A percentile compares a stretch with the other conserved stretches of the same genome.
phyloP scores from a whole-genome alignment of 164 flowering plant genomes.

The Echeveria elegans region DNA sequence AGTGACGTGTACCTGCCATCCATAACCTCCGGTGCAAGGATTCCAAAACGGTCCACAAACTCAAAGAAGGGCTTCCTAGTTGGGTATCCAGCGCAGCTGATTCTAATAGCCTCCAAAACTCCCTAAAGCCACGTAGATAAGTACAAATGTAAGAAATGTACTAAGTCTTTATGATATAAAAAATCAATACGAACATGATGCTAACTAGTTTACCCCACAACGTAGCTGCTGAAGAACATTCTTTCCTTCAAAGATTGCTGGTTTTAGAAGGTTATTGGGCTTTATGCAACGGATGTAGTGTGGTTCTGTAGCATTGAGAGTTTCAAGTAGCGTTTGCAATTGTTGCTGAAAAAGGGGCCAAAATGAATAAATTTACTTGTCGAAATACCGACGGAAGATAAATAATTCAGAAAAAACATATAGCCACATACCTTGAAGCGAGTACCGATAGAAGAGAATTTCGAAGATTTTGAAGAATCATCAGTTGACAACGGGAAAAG shows the following conservation, averaged over 20 bases:
- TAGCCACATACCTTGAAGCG: slow-evolving; percentile 34
- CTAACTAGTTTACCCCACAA: slow-evolving; percentile 39
- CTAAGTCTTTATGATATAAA: neutral
- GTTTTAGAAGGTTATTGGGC: slow-evolving; percentile 51
- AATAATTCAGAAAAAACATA: neutral
- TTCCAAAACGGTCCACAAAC: slow-evolving; percentile 31
- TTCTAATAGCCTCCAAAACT: slow-evolving; percentile 57
- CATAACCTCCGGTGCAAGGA: slow-evolving; percentile 34
- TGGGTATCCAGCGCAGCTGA: slow-evolving; percentile 61
- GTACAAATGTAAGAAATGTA: neutral
- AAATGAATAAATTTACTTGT: neutral
- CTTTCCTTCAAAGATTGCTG: slow-evolving; percentile 38
- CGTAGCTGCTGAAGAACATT: slow-evolving; percentile 46
- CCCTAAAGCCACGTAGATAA: slow-evolving; percentile 23
- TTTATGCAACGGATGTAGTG: slow-evolving; percentile 54
- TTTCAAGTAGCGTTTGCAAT: slow-evolving; percentile 45
- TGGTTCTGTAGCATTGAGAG: slow-evolving; percentile 47
- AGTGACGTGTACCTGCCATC: slow-evolving; percentile 27
- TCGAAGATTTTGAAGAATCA: slow-evolving; percentile 42
- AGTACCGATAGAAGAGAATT: slow-evolving; percentile 53
- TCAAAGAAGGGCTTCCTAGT: slow-evolving; percentile 38
- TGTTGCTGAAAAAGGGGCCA: slow-evolving; percentile 31
- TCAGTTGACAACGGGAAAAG: slow-evolving; percentile 42
- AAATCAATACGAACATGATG: neutral
- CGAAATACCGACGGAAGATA: neutral